Evolutionary conservation across 495 filamentous ascomycete genomes (phyloP).

Genomic region (Corynascus novoguineensis): DNA sequence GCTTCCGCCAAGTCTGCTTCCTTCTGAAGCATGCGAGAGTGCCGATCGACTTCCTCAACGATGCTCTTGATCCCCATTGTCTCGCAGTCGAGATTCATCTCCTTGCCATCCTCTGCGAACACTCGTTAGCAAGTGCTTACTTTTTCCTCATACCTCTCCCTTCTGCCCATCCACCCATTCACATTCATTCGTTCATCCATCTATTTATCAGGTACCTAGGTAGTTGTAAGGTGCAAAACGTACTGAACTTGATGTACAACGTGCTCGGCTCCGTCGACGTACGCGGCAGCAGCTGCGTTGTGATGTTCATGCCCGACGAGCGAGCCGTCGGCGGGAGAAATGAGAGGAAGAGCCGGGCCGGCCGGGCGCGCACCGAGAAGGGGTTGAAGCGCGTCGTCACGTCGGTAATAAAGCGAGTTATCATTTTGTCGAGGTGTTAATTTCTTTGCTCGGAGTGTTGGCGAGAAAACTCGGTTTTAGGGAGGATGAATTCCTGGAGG

Average conservation of each 20-base stretch:
- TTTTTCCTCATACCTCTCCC: not conserved
- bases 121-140: not conserved
- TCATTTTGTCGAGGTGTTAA: constrained; percentile 53
- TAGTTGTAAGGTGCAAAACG: constrained; percentile 27
- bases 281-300: constrained; percentile 69
- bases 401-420: constrained; percentile 78
- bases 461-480: too few relatives aligned
- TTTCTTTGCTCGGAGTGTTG: not conserved
- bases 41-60: constrained; percentile 80
- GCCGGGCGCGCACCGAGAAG: constrained; percentile 68
- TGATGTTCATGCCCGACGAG: constrained; percentile 63
- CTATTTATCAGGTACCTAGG: not conserved
- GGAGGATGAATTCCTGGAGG: not conserved
- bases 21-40: constrained; percentile 73
- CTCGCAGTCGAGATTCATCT: constrained; percentile 63
- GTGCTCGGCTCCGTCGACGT: constrained; percentile 54
- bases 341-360: constrained; percentile 80
- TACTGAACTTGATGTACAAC: constrained; percentile 77
- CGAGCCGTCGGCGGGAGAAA: constrained; percentile 77
- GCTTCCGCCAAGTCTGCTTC: constrained; percentile 71
- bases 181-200: not conserved
- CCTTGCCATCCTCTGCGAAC: constrained; percentile 78
- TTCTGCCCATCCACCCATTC: not conserved
- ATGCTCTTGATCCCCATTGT: constrained; percentile 81
- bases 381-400: constrained; percentile 87